phyloP scores from a whole-genome alignment of 2,329 filamentous ascomycete genomes.

The Paraphoma sp. region DNA sequence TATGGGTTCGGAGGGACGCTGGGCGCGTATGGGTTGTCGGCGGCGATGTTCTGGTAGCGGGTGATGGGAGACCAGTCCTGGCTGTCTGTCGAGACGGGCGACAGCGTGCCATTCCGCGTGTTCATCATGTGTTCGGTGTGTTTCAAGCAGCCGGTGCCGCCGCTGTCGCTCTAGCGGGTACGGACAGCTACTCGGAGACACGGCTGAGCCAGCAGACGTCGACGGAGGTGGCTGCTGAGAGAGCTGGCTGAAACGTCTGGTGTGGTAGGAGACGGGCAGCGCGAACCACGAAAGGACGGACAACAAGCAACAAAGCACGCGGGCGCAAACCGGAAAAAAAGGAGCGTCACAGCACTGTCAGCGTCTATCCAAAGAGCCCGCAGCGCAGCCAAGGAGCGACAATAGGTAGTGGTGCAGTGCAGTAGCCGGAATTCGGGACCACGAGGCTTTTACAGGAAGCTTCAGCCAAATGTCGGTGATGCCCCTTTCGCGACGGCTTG shows the following conservation, averaged over 20 bases:
- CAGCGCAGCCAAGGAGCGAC: slow-evolving; percentile 16
- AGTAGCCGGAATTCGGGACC: slow-evolving; percentile 9
- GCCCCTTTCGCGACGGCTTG: slow-evolving; percentile 35
- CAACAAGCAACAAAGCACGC: slow-evolving; percentile 16
- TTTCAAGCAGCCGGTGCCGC: slow-evolving; percentile 28
- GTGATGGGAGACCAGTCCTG: slow-evolving; percentile 51
- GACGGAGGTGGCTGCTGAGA: slow-evolving; percentile 9
- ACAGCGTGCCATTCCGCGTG: slow-evolving; percentile 48
- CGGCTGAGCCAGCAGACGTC: slow-evolving; percentile 7
- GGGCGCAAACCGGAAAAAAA: slow-evolving; percentile 4
- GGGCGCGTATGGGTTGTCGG: slow-evolving; percentile 49
- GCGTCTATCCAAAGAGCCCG: slow-evolving; percentile 33
- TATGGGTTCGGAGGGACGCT: slow-evolving; percentile 43
- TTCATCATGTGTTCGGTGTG: slow-evolving; percentile 39
- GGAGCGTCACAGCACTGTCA: slow-evolving; percentile 23
- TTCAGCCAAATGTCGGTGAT: slow-evolving; percentile 30
- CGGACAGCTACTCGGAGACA: slow-evolving; percentile 3
- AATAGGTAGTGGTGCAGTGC: not conserved
- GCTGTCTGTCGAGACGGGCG: slow-evolving; percentile 49
- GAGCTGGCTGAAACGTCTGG: slow-evolving; percentile 18
- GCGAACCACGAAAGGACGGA: slow-evolving; percentile 15
- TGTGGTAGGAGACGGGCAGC: slow-evolving; percentile 12
- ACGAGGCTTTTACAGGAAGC: slow-evolving; percentile 20
- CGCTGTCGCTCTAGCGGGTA: slow-evolving; percentile 24
- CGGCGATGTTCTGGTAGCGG: slow-evolving; percentile 44